These are phyloP conservation scores for Scheffersomyces coipomensis DNA, from an alignment of 805 yeast genomes.

Conservation along the genomic window DNA sequence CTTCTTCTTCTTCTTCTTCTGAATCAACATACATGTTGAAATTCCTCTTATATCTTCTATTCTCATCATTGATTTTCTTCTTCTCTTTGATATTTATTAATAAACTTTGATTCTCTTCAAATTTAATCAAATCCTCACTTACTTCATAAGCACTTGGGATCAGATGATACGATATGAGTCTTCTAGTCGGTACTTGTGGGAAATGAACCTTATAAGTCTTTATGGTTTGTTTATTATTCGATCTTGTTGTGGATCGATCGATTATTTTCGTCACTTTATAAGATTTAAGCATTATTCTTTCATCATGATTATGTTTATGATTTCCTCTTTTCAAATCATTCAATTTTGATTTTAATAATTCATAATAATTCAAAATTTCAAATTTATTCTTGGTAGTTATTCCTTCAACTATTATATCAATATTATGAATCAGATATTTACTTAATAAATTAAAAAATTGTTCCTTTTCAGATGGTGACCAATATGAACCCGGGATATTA, in stretches of 20 bases:
- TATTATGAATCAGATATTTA: conserved; percentile 47
- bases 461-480: conserved; percentile 52
- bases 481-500: conserved; percentile 31
- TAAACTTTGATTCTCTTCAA: conserved; percentile 44
- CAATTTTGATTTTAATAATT: conserved; percentile 29
- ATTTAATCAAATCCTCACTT: conserved; percentile 37
- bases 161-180: no score
- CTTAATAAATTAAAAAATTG: conserved; percentile 49
- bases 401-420: conserved; percentile 36
- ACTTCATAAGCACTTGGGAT: conserved; percentile 56
- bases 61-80: conserved; percentile 9
- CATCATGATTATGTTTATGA: no score
- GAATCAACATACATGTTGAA: no score
- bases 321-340: conserved; percentile 16
- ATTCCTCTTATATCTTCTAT: neutral
- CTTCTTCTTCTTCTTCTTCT: no score
- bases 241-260: no score
- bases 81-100: conserved; percentile 19
- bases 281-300: neutral
- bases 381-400: conserved; percentile 41
- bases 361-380: conserved; percentile 48
- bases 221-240: no score
- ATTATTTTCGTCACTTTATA: conserved; percentile 7
- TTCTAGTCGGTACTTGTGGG: no score
- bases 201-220: no score